Base-by-base conservation (phyloP, 2,329 filamentous ascomycete species). In the Niveomyces coronatus region DNA sequence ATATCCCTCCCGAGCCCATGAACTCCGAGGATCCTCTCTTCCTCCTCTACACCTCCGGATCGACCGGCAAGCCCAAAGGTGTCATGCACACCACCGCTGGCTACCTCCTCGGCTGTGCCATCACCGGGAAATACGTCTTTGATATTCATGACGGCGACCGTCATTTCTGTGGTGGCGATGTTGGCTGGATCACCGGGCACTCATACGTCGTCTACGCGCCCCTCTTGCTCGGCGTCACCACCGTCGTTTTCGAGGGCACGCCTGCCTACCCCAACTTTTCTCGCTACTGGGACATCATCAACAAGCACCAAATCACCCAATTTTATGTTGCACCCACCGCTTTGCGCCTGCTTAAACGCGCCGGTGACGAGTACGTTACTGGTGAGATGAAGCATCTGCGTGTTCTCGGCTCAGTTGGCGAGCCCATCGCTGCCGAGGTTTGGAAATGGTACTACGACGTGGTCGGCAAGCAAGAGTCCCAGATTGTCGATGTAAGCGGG, bases 391-490 rank as follows among this genome's bases (percentile, higher is more conserved):
- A 85, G 64, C 76, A 85, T 52, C 74, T 98, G 45, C 77, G 91
- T 57, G 82, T 96, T 5, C 70, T 98, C 15, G 91, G 89, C 43
- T 94, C 89, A 14, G 91, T 98, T 42, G 91, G 91, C 49, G 91
- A 98, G 68, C 91, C 91, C 27, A 98, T 98, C 53, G 89, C 91
- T 14, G 85, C 89, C 16, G 91, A 98, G 62, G 84, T 98, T 43
- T 98, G 91, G 91, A 96, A 96, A 67, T 98, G 91, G 91, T 98
- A 96, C 67, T 89, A 87, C 59, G 87, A 96, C 62, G 74, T 83
- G 49, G 87, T 98, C 37, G 91, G 91, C 55, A 93, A 87, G 71
- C 82, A 89, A 62, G 81, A 94, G 61, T 82, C 85, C 34, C 91
- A 98, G 56, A 72, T 98, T 60, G 81, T 95, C 39, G 91, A 98